phyloP scores from a whole-genome alignment of 108 stramenopile species.

The Skeletonema grethae region DNA sequence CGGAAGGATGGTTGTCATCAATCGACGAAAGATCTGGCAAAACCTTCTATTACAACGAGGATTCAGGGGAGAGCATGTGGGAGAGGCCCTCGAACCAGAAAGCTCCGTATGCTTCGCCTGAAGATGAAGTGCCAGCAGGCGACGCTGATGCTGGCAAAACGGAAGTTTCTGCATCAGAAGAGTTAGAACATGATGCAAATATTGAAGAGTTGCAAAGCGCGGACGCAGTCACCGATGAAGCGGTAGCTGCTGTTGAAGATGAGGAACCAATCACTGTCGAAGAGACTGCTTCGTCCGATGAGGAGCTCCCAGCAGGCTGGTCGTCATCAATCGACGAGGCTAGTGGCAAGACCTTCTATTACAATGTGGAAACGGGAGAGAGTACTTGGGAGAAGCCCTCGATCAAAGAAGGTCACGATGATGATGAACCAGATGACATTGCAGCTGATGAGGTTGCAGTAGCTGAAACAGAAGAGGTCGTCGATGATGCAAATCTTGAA shows the following conservation, averaged over 20 bases:
- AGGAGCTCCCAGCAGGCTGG: neutral
- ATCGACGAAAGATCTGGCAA: neutral
- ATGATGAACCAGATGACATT: neutral
- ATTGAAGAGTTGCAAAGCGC: no score
- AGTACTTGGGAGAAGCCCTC: constrained; percentile 78
- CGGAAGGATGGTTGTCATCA: neutral
- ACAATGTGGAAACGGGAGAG: constrained; percentile 79
- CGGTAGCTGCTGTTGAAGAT: no score
- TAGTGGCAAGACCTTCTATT: constrained; percentile 56
- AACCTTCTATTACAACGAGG: constrained; percentile 78
- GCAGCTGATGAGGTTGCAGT: neutral
- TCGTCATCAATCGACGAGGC: neutral
- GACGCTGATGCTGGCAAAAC: neutral
- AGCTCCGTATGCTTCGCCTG: neutral
- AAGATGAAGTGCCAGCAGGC: neutral
- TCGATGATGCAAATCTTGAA: neutral
- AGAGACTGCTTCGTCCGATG: neutral
- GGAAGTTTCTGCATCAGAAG: neutral
- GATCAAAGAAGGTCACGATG: neutral
- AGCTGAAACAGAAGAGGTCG: neutral
- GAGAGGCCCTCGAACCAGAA: constrained; percentile 50
- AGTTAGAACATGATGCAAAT: neutral
- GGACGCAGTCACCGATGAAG: no score
- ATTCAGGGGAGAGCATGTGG: constrained; percentile 83
- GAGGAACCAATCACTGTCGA: neutral